These are phyloP conservation scores for Verticillium albo-atrum DNA, from an alignment of 2,329 filamentous ascomycete genomes.

Conservation along the genomic window DNA sequence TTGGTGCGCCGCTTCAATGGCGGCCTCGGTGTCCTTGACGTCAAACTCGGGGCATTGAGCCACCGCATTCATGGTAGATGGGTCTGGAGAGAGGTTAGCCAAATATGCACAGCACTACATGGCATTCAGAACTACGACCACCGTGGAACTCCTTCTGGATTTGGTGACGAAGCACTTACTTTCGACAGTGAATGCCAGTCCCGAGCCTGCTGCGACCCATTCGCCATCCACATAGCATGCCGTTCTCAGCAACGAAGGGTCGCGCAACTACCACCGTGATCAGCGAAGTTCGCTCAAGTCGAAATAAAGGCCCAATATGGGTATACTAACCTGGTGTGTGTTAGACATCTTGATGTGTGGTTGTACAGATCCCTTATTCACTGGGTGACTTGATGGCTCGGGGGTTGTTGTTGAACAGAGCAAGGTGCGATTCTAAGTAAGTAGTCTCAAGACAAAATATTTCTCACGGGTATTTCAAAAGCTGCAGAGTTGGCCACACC, in stretches of 20 bases:
- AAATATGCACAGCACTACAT: no score
- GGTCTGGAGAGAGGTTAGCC: conserved; percentile 44
- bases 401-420: no score
- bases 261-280: conserved; percentile 43
- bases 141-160: no score
- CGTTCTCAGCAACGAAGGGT: conserved; percentile 63
- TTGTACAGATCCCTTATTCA: no score
- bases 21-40: conserved; percentile 60
- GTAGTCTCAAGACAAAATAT: no score
- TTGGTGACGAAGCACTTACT: conserved; percentile 29
- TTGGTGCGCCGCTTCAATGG: conserved; percentile 63
- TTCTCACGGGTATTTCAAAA: no score
- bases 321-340: neutral
- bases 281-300: no score
- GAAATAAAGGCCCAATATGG: no score
- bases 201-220: conserved; percentile 68
- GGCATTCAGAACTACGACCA: no score
- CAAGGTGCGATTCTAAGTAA: no score
- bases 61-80: conserved; percentile 64
- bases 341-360: neutral
- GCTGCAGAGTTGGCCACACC: neutral
- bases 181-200: conserved; percentile 68
- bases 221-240: conserved; percentile 72
- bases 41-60: conserved; percentile 71
- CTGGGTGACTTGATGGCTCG: no score